Evolutionary conservation across 441 rosid genomes (phyloP).

Genomic region (Breynia disticha): DNA sequence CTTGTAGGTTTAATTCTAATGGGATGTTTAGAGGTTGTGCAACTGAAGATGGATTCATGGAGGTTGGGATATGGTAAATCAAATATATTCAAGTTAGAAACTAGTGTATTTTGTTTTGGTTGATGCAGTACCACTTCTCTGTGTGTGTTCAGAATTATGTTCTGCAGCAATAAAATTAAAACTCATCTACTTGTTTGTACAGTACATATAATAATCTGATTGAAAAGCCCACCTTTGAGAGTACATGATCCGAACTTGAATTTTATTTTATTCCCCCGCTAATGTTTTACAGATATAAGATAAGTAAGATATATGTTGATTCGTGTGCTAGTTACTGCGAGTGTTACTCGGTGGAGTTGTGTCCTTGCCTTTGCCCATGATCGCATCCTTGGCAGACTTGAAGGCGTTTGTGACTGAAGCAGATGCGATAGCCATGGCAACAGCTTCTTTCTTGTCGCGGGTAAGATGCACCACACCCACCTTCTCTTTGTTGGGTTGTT

Average conservation of each 20-base stretch:
- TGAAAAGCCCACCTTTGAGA: neutral
- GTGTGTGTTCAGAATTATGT: neutral
- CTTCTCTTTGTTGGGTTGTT: conserved; percentile 21
- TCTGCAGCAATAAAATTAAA: neutral
- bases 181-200: neutral
- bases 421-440: conserved; percentile 15
- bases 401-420: conserved; percentile 22
- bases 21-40: conserved; percentile 71
- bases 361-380: conserved; percentile 18
- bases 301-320: neutral
- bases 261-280: neutral
- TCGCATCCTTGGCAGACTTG: conserved; percentile 25
- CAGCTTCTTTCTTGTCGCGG: conserved; percentile 11
- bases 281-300: neutral
- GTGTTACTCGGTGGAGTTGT: conserved; percentile 5
- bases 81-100: neutral
- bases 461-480: conserved; percentile 32
- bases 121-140: neutral
- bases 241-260: neutral
- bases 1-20: conserved; percentile 42
- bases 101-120: neutral
- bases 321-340: neutral
- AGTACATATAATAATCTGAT: neutral
- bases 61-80: conserved; percentile 50
- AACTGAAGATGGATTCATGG: conserved; percentile 52